These are phyloP conservation scores for Taxillus chinensis DNA, from an alignment of 164 flowering plant genomes.

Conservation along the genomic window DNA sequence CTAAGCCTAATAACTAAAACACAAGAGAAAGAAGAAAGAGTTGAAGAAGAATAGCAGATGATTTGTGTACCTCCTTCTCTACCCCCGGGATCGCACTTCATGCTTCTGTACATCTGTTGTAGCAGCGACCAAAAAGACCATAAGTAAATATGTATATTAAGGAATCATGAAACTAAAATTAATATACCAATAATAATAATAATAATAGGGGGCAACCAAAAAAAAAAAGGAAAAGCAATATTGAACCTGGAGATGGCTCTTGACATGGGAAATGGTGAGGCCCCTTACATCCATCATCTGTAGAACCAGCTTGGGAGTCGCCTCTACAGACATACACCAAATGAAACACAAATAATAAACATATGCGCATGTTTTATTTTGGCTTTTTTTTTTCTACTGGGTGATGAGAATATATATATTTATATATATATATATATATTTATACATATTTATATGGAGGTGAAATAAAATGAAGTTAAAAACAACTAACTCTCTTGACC, in stretches of 20 bases:
- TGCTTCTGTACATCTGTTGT: conserved; percentile 72
- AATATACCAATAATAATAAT: background rate
- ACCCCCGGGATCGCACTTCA: conserved; percentile 40
- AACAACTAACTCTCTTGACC: conserved; percentile 64
- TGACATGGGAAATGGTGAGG: conserved; percentile 80
- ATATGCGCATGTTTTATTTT: background rate
- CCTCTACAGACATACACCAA: conserved; percentile 33
- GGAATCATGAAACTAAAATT: background rate
- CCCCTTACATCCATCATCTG: conserved; percentile 84
- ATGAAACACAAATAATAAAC: background rate
- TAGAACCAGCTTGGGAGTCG: conserved; percentile 84
- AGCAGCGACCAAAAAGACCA: background rate
- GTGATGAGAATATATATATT: background rate
- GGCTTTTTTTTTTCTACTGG: too few species aligned
- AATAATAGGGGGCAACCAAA: background rate
- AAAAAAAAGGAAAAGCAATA: background rate
- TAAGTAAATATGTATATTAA: conserved; percentile 4
- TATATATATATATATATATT: too few species aligned
- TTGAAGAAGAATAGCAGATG: too few species aligned
- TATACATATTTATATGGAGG: background rate
- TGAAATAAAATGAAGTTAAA: background rate
- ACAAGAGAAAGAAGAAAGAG: too few species aligned
- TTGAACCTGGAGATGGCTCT: conserved; percentile 87
- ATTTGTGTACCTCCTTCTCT: conserved; percentile 26
- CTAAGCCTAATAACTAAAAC: too few species aligned